A percentile compares a stretch with the other conserved stretches of the same genome.
Conservation (phyloP, 805 yeast genomes). For the Candida corydali region DNA sequence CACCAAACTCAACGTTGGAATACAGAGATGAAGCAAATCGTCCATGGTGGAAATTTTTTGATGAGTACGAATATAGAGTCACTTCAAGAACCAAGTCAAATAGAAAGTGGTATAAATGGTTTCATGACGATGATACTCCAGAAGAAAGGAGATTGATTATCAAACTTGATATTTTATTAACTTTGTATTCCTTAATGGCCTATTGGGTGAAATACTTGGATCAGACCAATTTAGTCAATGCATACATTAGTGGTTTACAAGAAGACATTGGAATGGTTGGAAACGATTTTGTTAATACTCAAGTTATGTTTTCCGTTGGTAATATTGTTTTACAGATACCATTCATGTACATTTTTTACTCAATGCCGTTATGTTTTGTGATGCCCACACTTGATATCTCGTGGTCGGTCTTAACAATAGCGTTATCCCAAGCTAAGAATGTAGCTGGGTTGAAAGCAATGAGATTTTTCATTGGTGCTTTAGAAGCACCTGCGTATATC, state of each 20-base stretch:
- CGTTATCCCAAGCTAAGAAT: conserved; percentile 46
- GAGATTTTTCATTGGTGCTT: conserved; percentile 63
- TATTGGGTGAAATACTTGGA: conserved; percentile 71
- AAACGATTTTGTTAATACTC: conserved; percentile 58
- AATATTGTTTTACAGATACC: conserved; percentile 60
- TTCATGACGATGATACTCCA: conserved; percentile 43
- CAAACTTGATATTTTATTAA: conserved; percentile 29
- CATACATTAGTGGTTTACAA: conserved; percentile 62
- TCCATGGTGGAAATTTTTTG: conserved; percentile 36
- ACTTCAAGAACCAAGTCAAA: conserved; percentile 25
- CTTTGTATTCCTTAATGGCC: conserved; percentile 32
- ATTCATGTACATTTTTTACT: conserved; percentile 52
- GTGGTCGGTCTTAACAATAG: conserved; percentile 66
- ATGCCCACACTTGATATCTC: conserved; percentile 55
- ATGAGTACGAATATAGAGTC: conserved; percentile 58
- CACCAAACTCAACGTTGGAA: conserved; percentile 13
- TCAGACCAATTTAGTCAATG: conserved; percentile 56
- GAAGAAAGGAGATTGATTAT: conserved; percentile 25
- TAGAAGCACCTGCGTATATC: conserved; percentile 57
- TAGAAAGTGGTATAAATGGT: conserved; percentile 42
- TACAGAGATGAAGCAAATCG: conserved; percentile 33
- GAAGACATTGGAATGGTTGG: conserved; percentile 55
- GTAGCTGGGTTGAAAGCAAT: conserved; percentile 54
- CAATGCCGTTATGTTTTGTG: conserved; percentile 50
- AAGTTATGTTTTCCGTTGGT: conserved; percentile 57